Evolutionary conservation across 768 basidiomycete genomes (phyloP).

Genomic region (Brasilioporus rufonigricans): DNA sequence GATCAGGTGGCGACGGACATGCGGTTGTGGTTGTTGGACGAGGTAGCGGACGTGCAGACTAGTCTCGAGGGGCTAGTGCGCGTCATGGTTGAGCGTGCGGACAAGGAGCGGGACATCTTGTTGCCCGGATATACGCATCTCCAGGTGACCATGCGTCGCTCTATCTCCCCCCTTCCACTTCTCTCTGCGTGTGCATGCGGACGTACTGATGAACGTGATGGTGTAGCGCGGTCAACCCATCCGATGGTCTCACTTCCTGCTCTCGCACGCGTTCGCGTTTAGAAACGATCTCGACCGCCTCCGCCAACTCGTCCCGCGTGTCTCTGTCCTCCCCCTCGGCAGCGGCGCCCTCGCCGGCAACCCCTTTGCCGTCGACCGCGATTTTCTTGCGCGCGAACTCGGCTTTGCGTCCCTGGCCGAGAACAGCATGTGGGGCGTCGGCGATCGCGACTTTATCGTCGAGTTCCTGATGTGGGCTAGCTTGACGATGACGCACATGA

Average conservation of each 20-base stretch:
- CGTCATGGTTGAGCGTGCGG: slow-evolving; percentile 90
- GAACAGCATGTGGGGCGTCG: slow-evolving; percentile 96
- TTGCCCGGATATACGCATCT: slow-evolving; percentile 98
- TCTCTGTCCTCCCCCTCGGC: slow-evolving; percentile 92
- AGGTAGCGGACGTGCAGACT: slow-evolving; percentile 64
- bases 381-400: slow-evolving; percentile 87
- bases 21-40: slow-evolving; percentile 90
- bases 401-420: slow-evolving; percentile 87
- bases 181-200: too few species aligned
- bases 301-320: slow-evolving; percentile 78
- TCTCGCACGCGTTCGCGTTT: slow-evolving; percentile 95
- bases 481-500: slow-evolving; percentile 89
- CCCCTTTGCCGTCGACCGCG: slow-evolving; percentile 90
- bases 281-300: slow-evolving; percentile 85
- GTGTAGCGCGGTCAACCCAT: slow-evolving; percentile 93
- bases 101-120: slow-evolving; percentile 86
- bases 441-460: slow-evolving; percentile 94
- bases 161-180: not conserved
- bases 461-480: slow-evolving; percentile 98
- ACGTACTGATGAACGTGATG: not conserved
- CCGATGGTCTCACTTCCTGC: slow-evolving; percentile 95
- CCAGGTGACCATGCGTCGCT: slow-evolving; percentile 51
- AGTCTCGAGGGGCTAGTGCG: slow-evolving; percentile 75
- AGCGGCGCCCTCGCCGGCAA: slow-evolving; percentile 96
- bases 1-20: slow-evolving; percentile 99